Evolutionary conservation across 1,139 yeast species (phyloP), one percentile per base, ranked within the genome.

Genomic region (Kodamaea derodonti): DNA sequence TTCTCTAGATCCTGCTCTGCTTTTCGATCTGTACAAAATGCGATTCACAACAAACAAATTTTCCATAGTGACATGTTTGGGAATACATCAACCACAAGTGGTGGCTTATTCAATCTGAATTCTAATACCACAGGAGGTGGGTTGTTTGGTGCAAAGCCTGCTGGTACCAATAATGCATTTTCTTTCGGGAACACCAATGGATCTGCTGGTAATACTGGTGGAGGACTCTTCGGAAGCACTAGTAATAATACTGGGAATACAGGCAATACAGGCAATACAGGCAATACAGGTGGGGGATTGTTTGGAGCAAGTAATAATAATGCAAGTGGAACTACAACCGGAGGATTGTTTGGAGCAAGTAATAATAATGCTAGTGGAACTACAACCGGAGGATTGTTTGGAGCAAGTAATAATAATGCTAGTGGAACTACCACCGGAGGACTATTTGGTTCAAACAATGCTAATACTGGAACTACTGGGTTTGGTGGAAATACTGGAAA

Each of bases 91-190:
- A n/a, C n/a, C n/a, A n/a, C n/a, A n/a, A 14, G 26, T 42, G 43
- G 58, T 47, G 42, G 39, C 9, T 26, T 32, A 16, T 35, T 35
- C 23, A 35, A 40, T 13, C 13, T 34, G 12, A 17, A 32, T 15
- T 35, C 24, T 18, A 27, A 24, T 27, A 22, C 32, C 13, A 11
- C 22, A 15, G 37, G 29, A 22, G 39, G 41, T 6, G 44, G 42
- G 1, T 37, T 40, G 12, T 37, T 38, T 29, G 43, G 45, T 3
- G 56, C 56, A 5, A 31, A 38, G 17, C 39, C 43, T 3, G 42
- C 41, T 6, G 24, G n/a, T 4, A 14, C 36, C 18, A 7, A n/a
- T 6, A 24, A n/a, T 24, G 26, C 26, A 7, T 24, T 24, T n/a
- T n/a, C n/a, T n/a, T n/a, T n/a, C n/a, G n/a, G n/a, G n/a, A n/a